Evolutionary conservation across 345 rosid genomes (phyloP).

Genomic region (Firmiana major): DNA sequence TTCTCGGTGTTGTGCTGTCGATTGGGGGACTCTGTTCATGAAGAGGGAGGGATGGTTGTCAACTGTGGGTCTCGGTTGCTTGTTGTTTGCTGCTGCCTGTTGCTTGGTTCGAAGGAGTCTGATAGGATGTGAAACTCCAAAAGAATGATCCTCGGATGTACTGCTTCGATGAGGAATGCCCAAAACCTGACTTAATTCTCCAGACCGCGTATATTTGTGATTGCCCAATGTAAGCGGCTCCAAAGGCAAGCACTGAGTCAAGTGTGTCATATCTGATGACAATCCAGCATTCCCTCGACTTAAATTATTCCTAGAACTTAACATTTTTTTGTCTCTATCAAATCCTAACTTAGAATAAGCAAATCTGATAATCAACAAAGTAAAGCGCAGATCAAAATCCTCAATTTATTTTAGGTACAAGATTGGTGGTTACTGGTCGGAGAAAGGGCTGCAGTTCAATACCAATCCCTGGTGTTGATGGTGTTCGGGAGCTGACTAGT

Average conservation of each 20-base stretch:
- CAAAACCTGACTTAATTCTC: constrained; percentile 73
- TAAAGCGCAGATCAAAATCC: constrained; percentile 26
- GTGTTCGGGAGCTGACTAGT: no score
- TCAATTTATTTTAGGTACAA: background rate
- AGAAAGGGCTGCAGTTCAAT: no score
- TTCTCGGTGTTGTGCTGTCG: no score
- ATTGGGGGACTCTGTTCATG: no score
- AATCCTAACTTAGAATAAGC: constrained; percentile 11
- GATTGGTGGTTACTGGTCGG: no score
- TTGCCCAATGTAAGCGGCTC: constrained; percentile 70
- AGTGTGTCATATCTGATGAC: constrained; percentile 56
- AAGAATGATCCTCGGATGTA: constrained; percentile 59
- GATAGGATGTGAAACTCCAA: constrained; percentile 55
- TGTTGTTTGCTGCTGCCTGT: no score
- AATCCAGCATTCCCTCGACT: constrained; percentile 42
- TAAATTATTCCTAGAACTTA: constrained; percentile 52
- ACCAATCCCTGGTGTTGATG: no score
- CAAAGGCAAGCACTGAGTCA: constrained; percentile 64
- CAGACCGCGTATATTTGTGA: constrained; percentile 63
- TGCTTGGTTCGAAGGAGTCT: no score
- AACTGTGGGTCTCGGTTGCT: no score
- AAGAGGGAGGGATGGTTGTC: no score
- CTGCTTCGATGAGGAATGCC: constrained; percentile 56
- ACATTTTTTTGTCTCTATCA: constrained; percentile 38
- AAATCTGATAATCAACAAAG: constrained; percentile 24